These are phyloP conservation scores for Daldinia concentrica DNA, from an alignment of 495 filamentous ascomycete species.

Conservation along the genomic window DNA sequence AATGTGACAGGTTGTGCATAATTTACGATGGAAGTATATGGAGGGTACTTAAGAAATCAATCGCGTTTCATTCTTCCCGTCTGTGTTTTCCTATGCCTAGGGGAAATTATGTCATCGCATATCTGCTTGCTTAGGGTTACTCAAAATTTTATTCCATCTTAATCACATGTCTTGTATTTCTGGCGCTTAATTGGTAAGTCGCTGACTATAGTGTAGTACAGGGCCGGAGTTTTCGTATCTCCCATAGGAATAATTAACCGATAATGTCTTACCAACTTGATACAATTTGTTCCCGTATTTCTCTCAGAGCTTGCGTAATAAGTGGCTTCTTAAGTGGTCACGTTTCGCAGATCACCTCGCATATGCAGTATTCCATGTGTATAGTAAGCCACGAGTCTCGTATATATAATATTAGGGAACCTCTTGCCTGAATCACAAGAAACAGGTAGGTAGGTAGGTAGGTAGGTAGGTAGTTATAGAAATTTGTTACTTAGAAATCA, in stretches of 20 bases:
- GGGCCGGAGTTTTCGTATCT: neutral
- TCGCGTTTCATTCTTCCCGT: too few species aligned
- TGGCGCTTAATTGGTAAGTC: neutral
- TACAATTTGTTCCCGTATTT: neutral
- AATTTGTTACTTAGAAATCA: too few species aligned
- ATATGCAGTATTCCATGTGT: neutral
- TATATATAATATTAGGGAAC: neutral
- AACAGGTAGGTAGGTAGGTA: too few species aligned
- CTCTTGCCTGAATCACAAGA: too few species aligned
- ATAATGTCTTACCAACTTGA: neutral
- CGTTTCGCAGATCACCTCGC: neutral
- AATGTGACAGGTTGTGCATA: too few species aligned
- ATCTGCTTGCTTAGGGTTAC: too few species aligned
- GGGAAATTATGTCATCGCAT: too few species aligned
- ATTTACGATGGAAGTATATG: too few species aligned
- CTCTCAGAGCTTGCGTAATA: neutral
- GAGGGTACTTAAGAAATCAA: too few species aligned
- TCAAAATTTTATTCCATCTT: neutral
- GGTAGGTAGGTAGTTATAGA: too few species aligned
- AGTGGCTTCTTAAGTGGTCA: neutral
- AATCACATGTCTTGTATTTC: neutral
- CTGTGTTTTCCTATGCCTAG: too few species aligned
- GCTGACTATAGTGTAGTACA: neutral
- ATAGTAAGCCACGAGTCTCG: neutral
- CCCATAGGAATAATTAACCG: neutral